Evolutionary conservation across 148 eudicot species (phyloP), one percentile per base, ranked within the genome.

Genomic region (Amaranthus palmeri): DNA sequence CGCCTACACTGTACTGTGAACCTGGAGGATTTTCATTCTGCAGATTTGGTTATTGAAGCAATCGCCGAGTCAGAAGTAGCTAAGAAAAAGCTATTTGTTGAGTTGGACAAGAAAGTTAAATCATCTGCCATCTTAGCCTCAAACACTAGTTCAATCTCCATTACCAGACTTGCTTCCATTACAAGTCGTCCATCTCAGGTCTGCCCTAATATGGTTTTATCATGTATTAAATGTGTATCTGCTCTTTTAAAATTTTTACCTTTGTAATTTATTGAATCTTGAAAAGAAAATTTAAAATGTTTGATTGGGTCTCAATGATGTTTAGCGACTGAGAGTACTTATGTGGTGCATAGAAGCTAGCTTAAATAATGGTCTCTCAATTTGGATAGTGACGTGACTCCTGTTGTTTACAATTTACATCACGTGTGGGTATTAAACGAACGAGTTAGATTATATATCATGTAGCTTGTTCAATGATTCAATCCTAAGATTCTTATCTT

Each of bases 61-160:
- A 88, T 92, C 75, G 87, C 92, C 42, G 96, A 90, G 80, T 85
- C 91, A 36, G 96, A 92, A 86, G 88, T 72, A 58, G 93, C 77
- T 62, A 92, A 92, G 86, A 92, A 77, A 68, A 84, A 80, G 67
- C 65, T 92, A 55, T 90, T 92, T 72, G 70, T 68, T 62, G 73
- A 83, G 44, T 79, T 92, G 49, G 96, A 92, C 79, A 85, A 79
- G 63, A 88, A 79, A 61, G 78, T 84, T n/a, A 90, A 88, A 78
- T 64, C 60, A 15, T 88, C 96, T 53, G 84, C 93, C 56, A 88
- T 92, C 75, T 83, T 92, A 76, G 96, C 97, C 55, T 92, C 97
- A 41, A 92, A 92, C 78, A 92, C 96, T 1, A 92, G 97, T 68
- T 92, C 97, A 14, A 90, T 92, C 72, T 90, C 97, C 58, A 90